Evolutionary conservation across 2,329 filamentous ascomycete species (phyloP).

Genomic region (Graphiopsis chlorocephala): DNA sequence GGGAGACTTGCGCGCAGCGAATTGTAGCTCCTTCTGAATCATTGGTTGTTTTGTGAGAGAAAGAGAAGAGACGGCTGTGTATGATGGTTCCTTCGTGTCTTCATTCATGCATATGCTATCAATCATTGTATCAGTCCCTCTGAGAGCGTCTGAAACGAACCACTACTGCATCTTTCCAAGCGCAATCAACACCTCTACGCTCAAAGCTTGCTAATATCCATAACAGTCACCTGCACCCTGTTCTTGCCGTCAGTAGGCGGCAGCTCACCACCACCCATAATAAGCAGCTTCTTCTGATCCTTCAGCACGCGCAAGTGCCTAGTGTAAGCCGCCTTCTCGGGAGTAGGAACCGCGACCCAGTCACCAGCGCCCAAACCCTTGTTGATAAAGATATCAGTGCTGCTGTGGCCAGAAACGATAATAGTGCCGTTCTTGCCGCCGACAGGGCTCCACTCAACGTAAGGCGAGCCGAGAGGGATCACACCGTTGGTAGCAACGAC

Average conservation of each 20-base stretch:
- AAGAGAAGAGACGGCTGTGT: neutral
- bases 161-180: neutral
- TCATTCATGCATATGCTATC: neutral
- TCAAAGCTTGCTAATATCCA: conserved; percentile 10
- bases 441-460: conserved; percentile 49
- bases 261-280: conserved; percentile 13
- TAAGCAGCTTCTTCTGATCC: conserved; percentile 12
- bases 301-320: conserved; percentile 8
- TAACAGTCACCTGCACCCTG: neutral
- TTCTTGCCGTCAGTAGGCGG: conserved; percentile 6
- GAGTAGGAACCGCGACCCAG: conserved; percentile 3
- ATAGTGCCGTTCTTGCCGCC: conserved; percentile 50
- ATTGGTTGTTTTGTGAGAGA: neutral
- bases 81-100: neutral
- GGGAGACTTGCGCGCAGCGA: neutral
- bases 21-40: neutral
- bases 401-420: conserved; percentile 35
- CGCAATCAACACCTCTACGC: neutral
- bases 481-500: conserved; percentile 45
- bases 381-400: conserved; percentile 8
- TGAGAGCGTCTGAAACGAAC: neutral
- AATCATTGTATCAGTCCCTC: neutral
- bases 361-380: conserved; percentile 7
- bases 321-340: conserved; percentile 6
- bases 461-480: conserved; percentile 46